A percentile compares a stretch with the other conserved stretches of the same genome.
phyloP scores from a whole-genome alignment of 345 rosid species.

The Diplotaxis tenuifolia region DNA sequence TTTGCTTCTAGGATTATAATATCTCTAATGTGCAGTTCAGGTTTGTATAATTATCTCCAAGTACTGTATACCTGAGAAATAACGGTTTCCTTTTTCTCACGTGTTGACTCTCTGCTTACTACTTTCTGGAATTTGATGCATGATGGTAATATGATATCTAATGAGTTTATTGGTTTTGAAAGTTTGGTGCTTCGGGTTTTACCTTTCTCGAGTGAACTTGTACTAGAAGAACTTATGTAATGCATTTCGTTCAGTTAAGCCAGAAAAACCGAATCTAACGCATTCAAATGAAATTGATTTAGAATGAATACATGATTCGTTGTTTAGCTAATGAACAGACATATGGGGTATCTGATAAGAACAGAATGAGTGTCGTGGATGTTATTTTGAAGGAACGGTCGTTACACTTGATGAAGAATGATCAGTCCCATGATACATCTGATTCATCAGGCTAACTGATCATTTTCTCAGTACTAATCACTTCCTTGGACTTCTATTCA shows the following conservation, averaged over 20 bases:
- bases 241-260: too few species aligned
- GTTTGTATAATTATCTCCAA: conserved; percentile 20
- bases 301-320: conserved; percentile 91
- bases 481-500: too few species aligned
- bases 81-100: neutral
- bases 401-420: conserved; percentile 81
- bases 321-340: conserved; percentile 83
- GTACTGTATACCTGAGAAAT: neutral
- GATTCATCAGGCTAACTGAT: conserved; percentile 37
- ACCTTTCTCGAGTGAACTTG: neutral
- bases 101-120: neutral
- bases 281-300: neutral
- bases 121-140: neutral
- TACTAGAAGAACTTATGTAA: neutral
- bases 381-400: conserved; percentile 72
- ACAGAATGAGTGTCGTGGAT: conserved; percentile 76
- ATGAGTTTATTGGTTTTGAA: neutral
- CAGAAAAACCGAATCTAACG: too few species aligned
- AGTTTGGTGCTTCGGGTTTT: neutral
- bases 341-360: conserved; percentile 80
- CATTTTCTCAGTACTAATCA: too few species aligned
- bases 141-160: neutral
- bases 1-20: conserved; percentile 24
- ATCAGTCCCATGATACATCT: conserved; percentile 73
- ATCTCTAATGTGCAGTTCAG: conserved; percentile 24